phyloP scores from a whole-genome alignment of 805 yeast genomes.

The Henningerozyma blattae region DNA sequence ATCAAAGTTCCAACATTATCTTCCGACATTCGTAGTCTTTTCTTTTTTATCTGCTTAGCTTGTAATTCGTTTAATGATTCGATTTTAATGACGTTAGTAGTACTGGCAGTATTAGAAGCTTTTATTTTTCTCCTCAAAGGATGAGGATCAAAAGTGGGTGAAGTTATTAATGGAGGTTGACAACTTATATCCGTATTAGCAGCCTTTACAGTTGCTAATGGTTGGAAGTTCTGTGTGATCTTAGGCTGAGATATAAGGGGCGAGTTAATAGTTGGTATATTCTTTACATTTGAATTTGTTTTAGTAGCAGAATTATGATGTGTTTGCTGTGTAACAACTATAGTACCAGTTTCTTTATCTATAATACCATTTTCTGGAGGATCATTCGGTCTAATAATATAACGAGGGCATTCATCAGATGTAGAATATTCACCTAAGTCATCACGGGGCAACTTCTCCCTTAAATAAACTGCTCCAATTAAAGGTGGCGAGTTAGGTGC shows the following conservation, averaged over 20 bases:
- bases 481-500: conserved; percentile 88
- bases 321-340: no score
- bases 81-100: background rate
- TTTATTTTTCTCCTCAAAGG: no score
- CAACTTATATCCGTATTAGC: no score
- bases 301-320: no score
- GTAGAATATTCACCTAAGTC: conserved; percentile 68
- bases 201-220: no score
- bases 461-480: conserved; percentile 77
- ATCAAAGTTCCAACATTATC: background rate
- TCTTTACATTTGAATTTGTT: no score
- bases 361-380: conserved; percentile 25
- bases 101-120: no score
- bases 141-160: no score
- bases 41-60: background rate
- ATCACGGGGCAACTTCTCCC: conserved; percentile 65
- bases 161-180: no score
- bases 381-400: conserved; percentile 33
- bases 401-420: conserved; percentile 34
- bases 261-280: no score
- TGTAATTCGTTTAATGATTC: background rate
- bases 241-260: no score
- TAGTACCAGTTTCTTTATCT: conserved; percentile 22
- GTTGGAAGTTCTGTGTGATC: no score
- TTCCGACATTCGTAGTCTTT: background rate